A percentile compares a stretch with the other conserved stretches of the same genome.
These are phyloP conservation scores for Rhodotorula taiwanensis DNA, from an alignment of 768 basidiomycete species.

Conservation along the genomic window DNA sequence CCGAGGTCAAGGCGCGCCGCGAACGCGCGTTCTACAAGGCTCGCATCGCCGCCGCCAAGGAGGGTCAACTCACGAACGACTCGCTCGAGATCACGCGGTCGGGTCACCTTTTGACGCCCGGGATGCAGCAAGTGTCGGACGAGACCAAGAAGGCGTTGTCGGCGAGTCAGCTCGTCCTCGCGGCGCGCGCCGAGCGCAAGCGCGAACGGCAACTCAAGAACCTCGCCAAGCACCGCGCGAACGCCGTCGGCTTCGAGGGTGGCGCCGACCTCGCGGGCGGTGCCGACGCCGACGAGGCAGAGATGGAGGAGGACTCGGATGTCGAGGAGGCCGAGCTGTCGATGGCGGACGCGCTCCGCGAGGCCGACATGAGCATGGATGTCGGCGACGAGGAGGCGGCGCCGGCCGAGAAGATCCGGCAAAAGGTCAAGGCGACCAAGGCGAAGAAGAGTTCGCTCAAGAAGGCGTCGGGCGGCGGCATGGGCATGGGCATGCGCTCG, in stretches of 20 bases:
- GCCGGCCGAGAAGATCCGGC: conserved; percentile 21
- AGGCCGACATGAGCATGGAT: conserved; percentile 31
- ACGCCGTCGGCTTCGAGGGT: conserved; percentile 32
- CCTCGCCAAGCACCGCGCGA: conserved; percentile 20
- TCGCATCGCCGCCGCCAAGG: conserved; percentile 42
- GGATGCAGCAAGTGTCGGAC: conserved; percentile 27
- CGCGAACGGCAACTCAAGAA: conserved; percentile 25
- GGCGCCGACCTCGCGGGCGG: conserved; percentile 28
- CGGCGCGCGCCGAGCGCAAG: conserved; percentile 37
- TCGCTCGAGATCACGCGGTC: conserved; percentile 39
- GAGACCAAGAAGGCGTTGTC: conserved; percentile 37
- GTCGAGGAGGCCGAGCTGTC: conserved; percentile 23
- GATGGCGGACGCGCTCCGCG: conserved; percentile 27
- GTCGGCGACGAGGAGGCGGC: conserved; percentile 23
- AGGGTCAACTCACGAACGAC: conserved; percentile 27
- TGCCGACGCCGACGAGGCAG: conserved; percentile 9
- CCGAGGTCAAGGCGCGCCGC: conserved; percentile 81
- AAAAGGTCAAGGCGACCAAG: conserved; percentile 37
- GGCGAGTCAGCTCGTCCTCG: conserved; percentile 34
- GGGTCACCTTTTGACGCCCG: conserved; percentile 38
- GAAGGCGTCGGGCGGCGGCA: conserved; percentile 14
- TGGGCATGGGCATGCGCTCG: conserved; percentile 25
- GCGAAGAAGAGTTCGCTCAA: conserved; percentile 25
- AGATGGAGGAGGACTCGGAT: conserved; percentile 14
- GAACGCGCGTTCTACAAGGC: conserved; percentile 96